Conservation (phyloP, 1,139 yeast species). For the Tardiomyces digboiensis region DNA sequence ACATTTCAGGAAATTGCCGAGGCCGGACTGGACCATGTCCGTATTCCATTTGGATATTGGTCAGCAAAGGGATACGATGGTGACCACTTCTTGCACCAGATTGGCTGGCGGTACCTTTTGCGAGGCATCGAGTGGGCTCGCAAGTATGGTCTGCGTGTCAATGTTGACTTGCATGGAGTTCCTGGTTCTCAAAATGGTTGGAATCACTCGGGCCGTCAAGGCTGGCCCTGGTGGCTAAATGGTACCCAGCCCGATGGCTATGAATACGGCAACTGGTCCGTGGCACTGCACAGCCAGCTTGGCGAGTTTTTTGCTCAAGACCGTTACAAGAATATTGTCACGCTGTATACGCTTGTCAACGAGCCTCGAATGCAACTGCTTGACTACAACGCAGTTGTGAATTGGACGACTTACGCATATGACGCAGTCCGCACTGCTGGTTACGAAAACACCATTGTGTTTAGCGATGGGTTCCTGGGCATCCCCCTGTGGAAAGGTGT, state of each 20-base stretch:
- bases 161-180: slow-evolving; percentile 86
- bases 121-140: slow-evolving; percentile 70
- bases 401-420: slow-evolving; percentile 27
- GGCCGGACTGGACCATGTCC: slow-evolving; percentile 74
- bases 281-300: slow-evolving; percentile 34
- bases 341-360: slow-evolving; percentile 74
- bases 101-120: slow-evolving; percentile 64
- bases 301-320: slow-evolving; percentile 55
- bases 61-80: slow-evolving; percentile 51
- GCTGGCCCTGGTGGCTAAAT: slow-evolving; percentile 49
- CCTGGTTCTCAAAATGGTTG: slow-evolving; percentile 94
- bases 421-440: slow-evolving; percentile 20
- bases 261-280: slow-evolving; percentile 20
- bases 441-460: slow-evolving; percentile 20
- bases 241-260: slow-evolving; percentile 22
- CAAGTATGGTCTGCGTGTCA: slow-evolving; percentile 54
- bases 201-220: slow-evolving; percentile 82
- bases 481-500: slow-evolving; percentile 24
- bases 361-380: slow-evolving; percentile 26
- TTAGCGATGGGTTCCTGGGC: slow-evolving; percentile 28
- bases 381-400: slow-evolving; percentile 16
- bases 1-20: slow-evolving; percentile 54
- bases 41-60: slow-evolving; percentile 94
- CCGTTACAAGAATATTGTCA: slow-evolving; percentile 56
- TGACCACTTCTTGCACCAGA: slow-evolving; percentile 71